Evolutionary conservation across 805 yeast genomes (phyloP).

Genomic region (Wickerhamomyces chaumierensis): DNA sequence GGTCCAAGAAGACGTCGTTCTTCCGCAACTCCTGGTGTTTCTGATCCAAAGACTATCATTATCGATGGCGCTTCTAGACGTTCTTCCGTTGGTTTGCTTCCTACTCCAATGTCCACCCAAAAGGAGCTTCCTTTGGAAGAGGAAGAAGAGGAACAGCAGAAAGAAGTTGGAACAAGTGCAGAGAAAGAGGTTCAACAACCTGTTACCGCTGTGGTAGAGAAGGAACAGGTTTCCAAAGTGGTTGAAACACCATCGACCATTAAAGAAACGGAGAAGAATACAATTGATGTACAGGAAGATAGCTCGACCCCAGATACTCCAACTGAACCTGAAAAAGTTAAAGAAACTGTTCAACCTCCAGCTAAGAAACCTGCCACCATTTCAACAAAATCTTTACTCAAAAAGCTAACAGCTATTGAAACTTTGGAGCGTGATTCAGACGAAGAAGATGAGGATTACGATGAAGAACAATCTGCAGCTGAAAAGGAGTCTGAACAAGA

Average conservation of each 20-base stretch:
- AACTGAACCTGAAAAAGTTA: too few relatives aligned
- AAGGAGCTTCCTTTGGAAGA: not conserved
- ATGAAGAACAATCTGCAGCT: conserved; percentile 1
- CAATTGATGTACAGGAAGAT: too few relatives aligned
- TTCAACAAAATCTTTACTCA: not conserved
- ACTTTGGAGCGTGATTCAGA: conserved; percentile 4
- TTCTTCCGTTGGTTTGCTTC: conserved; percentile 1
- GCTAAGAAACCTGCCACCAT: not conserved
- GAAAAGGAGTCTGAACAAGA: too few relatives aligned
- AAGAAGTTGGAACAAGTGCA: too few relatives aligned
- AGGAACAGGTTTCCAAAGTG: too few relatives aligned
- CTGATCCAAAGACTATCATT: not conserved
- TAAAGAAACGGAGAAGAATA: too few relatives aligned
- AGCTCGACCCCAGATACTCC: too few relatives aligned
- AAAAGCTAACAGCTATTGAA: conserved; percentile 1
- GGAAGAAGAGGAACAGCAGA: too few relatives aligned
- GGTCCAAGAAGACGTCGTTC: not conserved
- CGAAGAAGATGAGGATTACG: conserved; percentile 4
- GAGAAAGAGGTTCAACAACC: not conserved
- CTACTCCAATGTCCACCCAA: conserved; percentile 3
- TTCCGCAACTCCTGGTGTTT: not conserved
- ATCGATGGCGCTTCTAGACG: not conserved
- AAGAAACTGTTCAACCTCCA: too few relatives aligned
- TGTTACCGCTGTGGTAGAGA: not conserved
- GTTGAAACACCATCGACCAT: too few relatives aligned